Evolutionary conservation across 257 asterid genomes (phyloP).

Genomic region (Penstemon davidsonii): DNA sequence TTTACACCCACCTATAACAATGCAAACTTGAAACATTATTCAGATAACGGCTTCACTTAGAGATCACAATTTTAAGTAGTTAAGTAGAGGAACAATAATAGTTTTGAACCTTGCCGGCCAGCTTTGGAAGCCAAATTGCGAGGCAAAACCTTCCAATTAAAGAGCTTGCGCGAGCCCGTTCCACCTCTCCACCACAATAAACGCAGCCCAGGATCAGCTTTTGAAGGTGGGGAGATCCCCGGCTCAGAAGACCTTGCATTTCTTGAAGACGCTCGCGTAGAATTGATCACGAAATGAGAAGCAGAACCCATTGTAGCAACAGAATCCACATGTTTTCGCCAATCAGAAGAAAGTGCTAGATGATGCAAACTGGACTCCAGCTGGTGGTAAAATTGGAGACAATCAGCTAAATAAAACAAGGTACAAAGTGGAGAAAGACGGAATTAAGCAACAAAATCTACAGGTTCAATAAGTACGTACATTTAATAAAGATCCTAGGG

Average conservation of each 20-base stretch:
- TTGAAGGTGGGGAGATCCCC: constrained; percentile 50
- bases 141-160: constrained; percentile 85
- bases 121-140: constrained; percentile 79
- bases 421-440: constrained; percentile 7
- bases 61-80: constrained; percentile 15
- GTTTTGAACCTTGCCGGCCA: constrained; percentile 81
- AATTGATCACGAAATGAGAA: constrained; percentile 51
- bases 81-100: constrained; percentile 17
- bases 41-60: constrained; percentile 28
- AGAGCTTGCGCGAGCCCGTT: constrained; percentile 68
- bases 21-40: constrained; percentile 28
- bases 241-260: constrained; percentile 51
- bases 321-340: constrained; percentile 86
- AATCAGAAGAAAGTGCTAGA: constrained; percentile 75
- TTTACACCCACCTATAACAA: constrained; percentile 72
- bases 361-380: constrained; percentile 81
- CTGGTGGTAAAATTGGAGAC: constrained; percentile 45
- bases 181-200: constrained; percentile 99
- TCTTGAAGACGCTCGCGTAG: constrained; percentile 58
- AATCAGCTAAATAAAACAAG: constrained; percentile 23
- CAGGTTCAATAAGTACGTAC: constrained; percentile 15
- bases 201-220: constrained; percentile 61
- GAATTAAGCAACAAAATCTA: constrained; percentile 1
- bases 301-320: constrained; percentile 80
- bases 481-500: not conserved